Base-by-base conservation (phyloP, 2,329 filamentous ascomycete species). In the Pyrenophora tritici-repentis region DNA sequence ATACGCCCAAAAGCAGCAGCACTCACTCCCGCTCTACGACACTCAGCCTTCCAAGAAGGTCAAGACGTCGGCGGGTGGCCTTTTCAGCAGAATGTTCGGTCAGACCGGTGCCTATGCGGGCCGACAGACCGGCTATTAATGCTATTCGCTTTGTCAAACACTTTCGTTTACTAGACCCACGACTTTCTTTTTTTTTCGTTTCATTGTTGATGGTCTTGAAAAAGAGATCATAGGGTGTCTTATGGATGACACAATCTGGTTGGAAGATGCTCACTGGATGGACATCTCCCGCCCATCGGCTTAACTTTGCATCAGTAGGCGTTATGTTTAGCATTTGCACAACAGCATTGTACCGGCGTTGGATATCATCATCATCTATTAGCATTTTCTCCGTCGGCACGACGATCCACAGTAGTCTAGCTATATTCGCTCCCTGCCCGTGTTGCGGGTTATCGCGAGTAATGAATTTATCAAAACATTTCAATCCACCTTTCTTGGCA, bases 1-100 rank as follows among this genome's bases (percentile, higher is more conserved):
- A 36, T 54, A 64, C 26, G 42, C 55, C 6, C 34, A 39, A 16
- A 74, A 73, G 64, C 56, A 62, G 32, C 62, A 73, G 48, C 71
- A 73, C 51, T 59, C 64, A 13, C 68, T 73, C 16, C 71, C 71
- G 34, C 58, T 71, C 50, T 73, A 73, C 55, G 72, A 74, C 38
- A 70, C 71, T 39, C 73, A 74, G 63, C 68, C 72, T 8, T 53
- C 71, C 6, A 75, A 75, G 62, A 75, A 75, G 63, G 63, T 65
- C 18, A 73, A 73, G 60, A 70, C 70, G 14, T 62, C 69, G 2
- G 59, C 63, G 24, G 63, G 66, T 35, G 70, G 71, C 35, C 71
- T 73, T 66, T 73, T 73, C 65, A 73, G 72, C 65, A 56, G 70
- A 36, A 71, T 73, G 66, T 73, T 72, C 46, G 67, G 64, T 48